Evolutionary conservation across 495 filamentous ascomycete species (phyloP), one percentile per base, ranked within the genome.

Genomic region (Choiromyces venosus): DNA sequence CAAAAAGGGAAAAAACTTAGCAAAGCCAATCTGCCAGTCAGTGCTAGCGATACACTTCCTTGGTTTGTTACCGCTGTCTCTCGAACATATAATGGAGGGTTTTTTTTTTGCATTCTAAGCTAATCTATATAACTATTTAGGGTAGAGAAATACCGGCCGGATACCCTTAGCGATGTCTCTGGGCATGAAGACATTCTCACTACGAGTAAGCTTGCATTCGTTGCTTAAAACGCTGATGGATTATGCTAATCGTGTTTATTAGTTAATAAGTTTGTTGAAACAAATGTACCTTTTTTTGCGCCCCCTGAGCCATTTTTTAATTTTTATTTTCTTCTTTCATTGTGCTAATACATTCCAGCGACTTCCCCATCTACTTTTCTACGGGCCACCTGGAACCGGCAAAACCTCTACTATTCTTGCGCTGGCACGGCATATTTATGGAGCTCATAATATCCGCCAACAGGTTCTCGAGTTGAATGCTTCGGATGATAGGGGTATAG

Each of bases 381-480:
- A 99, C 80, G 96, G 96, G 9, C 96, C 95, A 0, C 95, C 95
- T 0, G 95, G 95, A 56, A 99, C 96, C 1, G 95, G 95, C 76
- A 99, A 99, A 83, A 99, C 95, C n/a, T 97, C 93, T 6, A 98
- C 96, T 1, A 93, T 99, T 81, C 93, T 99, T 37, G 88, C 88
- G 1, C 89, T 99, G 29, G 93, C 95, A 18, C 88, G 96, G 68
- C 87, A 91, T 72, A 99, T 99, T 82, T 99, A 98, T 78, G 95
- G 95, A 46, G 83, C 83, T 70, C 91, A 91, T 72, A 98, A 97
- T 82, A 91, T 98, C 89, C 89, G 94, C 36, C 95, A 99, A 82
- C 97, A 98, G 92, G 96, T 99, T 66, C 86, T 99, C 8, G 95
- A 99, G 81, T 87, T 99, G 71, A 99, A 99, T 82, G 95, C 95